Conservation (phyloP, 108 stramenopile genomes). For the Mayamaea pseudoterrestris region DNA sequence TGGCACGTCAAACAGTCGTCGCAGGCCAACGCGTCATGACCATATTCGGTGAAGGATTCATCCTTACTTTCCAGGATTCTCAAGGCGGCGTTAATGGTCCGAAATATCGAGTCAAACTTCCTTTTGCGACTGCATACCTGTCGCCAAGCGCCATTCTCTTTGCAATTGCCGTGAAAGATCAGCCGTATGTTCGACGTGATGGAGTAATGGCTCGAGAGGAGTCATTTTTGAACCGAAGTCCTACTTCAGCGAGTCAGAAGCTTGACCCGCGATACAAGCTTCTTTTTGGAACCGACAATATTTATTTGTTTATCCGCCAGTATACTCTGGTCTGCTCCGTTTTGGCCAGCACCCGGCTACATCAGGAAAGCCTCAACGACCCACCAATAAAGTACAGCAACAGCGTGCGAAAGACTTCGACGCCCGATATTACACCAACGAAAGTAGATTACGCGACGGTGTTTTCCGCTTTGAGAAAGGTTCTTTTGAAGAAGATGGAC, state of each 20-base stretch:
- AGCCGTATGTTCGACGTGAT: conserved; percentile 24
- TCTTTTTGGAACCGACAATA: conserved; percentile 56
- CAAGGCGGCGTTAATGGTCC: conserved; percentile 9
- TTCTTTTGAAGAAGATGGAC: conserved; percentile 22
- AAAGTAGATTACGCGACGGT: conserved; percentile 21
- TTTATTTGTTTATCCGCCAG: conserved; percentile 67
- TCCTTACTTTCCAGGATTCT: conserved; percentile 30
- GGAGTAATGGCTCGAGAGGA: conserved; percentile 23
- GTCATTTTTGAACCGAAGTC: conserved; percentile 9
- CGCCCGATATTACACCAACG: conserved; percentile 4
- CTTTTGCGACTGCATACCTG: conserved; percentile 58
- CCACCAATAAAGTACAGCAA: conserved; percentile 16
- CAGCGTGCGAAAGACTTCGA: conserved; percentile 2
- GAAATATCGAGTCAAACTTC: conserved; percentile 51
- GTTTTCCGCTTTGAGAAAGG: conserved; percentile 25
- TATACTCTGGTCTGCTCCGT: conserved; percentile 44
- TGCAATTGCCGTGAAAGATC: conserved; percentile 23
- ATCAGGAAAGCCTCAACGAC: conserved; percentile 11
- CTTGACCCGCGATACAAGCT: conserved; percentile 36
- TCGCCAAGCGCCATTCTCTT: conserved; percentile 42
- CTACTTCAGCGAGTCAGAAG: conserved; percentile 14
- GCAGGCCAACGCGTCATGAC: conserved; percentile 58
- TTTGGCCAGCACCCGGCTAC: conserved; percentile 32
- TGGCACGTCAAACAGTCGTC: no score
- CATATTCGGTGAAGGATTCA: conserved; percentile 56